phyloP scores from a whole-genome alignment of 495 filamentous ascomycete species.

The Neurospora sp. region DNA sequence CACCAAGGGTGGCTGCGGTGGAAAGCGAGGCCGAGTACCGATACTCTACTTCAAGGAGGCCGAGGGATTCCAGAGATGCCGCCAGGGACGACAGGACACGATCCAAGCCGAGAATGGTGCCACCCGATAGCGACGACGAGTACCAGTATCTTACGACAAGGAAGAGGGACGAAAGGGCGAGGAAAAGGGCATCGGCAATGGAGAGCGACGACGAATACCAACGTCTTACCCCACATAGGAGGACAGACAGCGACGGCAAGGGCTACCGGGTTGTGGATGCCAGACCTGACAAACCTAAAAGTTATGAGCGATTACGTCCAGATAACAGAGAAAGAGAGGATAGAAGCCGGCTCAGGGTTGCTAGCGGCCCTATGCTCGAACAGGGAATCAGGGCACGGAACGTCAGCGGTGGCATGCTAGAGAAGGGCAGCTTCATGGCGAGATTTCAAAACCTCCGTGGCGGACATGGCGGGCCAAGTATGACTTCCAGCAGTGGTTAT shows the following conservation, averaged over 20 bases:
- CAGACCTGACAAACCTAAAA: not conserved
- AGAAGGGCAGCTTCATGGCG: not conserved
- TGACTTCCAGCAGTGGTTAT: not conserved
- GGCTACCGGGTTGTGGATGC: not conserved
- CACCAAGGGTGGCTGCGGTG: not conserved
- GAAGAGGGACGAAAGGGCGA: not conserved
- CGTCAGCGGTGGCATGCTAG: not conserved
- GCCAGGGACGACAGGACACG: not conserved
- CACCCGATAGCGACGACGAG: conserved; percentile 17
- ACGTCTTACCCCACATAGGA: conserved; percentile 3
- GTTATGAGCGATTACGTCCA: not conserved
- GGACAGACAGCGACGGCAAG: not conserved
- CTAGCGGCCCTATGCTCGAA: not conserved
- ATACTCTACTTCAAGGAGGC: conserved; percentile 2
- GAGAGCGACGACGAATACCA: conserved; percentile 20
- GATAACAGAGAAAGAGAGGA: not conserved
- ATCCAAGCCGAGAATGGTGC: conserved; percentile 14
- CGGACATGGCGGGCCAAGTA: not conserved
- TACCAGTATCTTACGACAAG: conserved; percentile 7
- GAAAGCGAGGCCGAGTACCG: conserved; percentile 20
- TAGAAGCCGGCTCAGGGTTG: not conserved
- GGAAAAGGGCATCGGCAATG: not conserved
- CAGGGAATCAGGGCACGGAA: not conserved
- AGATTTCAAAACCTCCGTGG: not conserved
- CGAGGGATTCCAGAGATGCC: not conserved